Percentiles rank a stretch among this genome's conserved stretches.
Conservation (phyloP, 1,284 basidiomycete genomes). For the Sparassis latifolia region DNA sequence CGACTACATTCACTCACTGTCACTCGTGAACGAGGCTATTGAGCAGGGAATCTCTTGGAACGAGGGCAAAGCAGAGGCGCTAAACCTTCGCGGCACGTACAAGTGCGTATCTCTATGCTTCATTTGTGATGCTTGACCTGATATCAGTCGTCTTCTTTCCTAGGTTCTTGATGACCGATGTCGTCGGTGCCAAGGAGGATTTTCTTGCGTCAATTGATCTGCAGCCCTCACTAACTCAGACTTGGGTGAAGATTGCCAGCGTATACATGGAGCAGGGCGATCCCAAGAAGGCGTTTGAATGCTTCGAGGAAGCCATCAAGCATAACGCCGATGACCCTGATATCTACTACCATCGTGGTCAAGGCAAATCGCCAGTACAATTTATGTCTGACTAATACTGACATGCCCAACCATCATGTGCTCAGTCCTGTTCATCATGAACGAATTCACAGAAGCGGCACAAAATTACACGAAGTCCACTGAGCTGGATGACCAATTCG, state of each 20-base stretch:
- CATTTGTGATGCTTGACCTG: background rate
- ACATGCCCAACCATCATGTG: background rate
- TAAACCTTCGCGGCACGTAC: constrained; percentile 95
- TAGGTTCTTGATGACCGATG: constrained; percentile 86
- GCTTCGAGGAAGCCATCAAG: constrained; percentile 87
- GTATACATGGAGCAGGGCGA: constrained; percentile 96
- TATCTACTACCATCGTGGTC: constrained; percentile 98
- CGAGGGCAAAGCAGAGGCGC: constrained; percentile 76
- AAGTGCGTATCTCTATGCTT: constrained; percentile 43
- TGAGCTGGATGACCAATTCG: constrained; percentile 77
- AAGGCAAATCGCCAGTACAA: constrained; percentile 48
- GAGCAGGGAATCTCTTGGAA: constrained; percentile 84
- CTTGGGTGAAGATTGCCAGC: constrained; percentile 94
- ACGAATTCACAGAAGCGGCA: constrained; percentile 82
- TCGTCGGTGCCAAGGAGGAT: constrained; percentile 81
- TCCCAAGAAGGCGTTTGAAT: constrained; percentile 76
- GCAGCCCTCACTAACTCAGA: constrained; percentile 78
- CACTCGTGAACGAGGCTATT: constrained; percentile 81
- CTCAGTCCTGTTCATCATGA: constrained; percentile 92
- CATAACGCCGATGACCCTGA: constrained; percentile 87
- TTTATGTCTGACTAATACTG: background rate
- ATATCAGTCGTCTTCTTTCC: background rate
- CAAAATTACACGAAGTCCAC: constrained; percentile 89
- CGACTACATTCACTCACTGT: constrained; percentile 83
- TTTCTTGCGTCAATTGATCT: constrained; percentile 76